Evolutionary conservation across 768 basidiomycete species (phyloP).

Genomic region (Termitomyces sp.): DNA sequence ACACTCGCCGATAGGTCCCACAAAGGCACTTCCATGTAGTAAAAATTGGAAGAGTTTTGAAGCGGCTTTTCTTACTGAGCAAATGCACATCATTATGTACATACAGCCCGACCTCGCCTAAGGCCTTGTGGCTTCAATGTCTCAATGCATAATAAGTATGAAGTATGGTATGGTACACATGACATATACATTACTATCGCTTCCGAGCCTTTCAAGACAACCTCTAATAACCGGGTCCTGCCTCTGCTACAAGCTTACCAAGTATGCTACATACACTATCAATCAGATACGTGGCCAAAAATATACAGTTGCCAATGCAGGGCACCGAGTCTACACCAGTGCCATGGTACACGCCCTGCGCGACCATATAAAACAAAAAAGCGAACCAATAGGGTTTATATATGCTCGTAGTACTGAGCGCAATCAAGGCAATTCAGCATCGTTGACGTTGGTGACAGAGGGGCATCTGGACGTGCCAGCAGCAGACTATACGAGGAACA

Average conservation of each 20-base stretch:
- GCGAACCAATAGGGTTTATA: not conserved
- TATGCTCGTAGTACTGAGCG: not conserved
- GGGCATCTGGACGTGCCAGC: constrained; percentile 11
- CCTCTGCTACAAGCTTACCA: not conserved
- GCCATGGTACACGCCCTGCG: not conserved
- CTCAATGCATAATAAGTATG: not conserved
- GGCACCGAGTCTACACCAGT: not conserved
- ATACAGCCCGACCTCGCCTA: no score
- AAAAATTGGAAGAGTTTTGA: no score
- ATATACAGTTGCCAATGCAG: not conserved
- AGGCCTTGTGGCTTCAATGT: not conserved
- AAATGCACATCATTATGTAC: no score
- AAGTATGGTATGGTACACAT: not conserved
- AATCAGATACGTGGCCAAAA: not conserved
- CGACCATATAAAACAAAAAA: not conserved
- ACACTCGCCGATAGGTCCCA: no score
- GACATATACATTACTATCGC: not conserved
- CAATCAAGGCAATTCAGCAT: not conserved
- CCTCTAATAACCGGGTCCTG: not conserved
- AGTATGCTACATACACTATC: not conserved
- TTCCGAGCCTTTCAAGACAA: not conserved
- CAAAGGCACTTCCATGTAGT: no score
- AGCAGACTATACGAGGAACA: not conserved
- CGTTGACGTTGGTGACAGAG: constrained; percentile 7
- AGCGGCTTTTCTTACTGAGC: no score